Evolutionary conservation across 2,329 filamentous ascomycete genomes (phyloP).

Genomic region (Exophiala sp.): DNA sequence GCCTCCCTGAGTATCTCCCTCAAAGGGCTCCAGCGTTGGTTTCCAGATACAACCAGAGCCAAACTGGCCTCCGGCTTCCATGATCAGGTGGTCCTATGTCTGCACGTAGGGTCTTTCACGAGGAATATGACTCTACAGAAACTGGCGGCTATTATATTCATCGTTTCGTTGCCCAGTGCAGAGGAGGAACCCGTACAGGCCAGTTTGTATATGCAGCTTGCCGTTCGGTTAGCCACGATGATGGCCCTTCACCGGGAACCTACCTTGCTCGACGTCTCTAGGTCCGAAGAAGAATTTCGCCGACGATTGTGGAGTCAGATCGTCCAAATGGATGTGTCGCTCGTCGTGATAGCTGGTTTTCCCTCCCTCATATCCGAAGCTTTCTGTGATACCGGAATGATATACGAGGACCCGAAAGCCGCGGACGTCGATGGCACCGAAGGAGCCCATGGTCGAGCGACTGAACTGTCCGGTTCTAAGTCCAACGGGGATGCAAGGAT

Average conservation of each 20-base stretch:
- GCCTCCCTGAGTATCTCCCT: conserved; percentile 43
- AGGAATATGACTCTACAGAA: conserved; percentile 42
- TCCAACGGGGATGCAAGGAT: conserved; percentile 39
- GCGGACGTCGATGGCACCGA: conserved; percentile 38
- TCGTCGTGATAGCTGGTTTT: conserved; percentile 46
- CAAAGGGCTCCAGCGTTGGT: conserved; percentile 28
- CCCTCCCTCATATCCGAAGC: conserved; percentile 45
- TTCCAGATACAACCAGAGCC: conserved; percentile 29
- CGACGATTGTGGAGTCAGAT: conserved; percentile 38
- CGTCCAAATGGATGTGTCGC: conserved; percentile 50
- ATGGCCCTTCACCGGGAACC: conserved; percentile 41
- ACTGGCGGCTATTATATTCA: conserved; percentile 43
- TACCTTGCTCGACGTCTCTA: conserved; percentile 44
- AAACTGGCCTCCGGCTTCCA: conserved; percentile 37
- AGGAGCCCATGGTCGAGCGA: conserved; percentile 23
- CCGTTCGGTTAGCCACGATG: conserved; percentile 36
- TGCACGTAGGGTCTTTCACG: conserved; percentile 42
- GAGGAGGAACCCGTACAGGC: conserved; percentile 47
- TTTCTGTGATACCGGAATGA: conserved; percentile 45
- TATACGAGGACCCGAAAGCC: conserved; percentile 44
- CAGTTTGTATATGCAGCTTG: conserved; percentile 45
- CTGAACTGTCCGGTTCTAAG: no score
- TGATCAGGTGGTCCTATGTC: conserved; percentile 41
- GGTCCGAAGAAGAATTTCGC: conserved; percentile 39
- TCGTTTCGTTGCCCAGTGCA: conserved; percentile 43